These are phyloP conservation scores for Psophocarpus tetragonolobus DNA, from an alignment of 306 rosid species.

Conservation along the genomic window DNA sequence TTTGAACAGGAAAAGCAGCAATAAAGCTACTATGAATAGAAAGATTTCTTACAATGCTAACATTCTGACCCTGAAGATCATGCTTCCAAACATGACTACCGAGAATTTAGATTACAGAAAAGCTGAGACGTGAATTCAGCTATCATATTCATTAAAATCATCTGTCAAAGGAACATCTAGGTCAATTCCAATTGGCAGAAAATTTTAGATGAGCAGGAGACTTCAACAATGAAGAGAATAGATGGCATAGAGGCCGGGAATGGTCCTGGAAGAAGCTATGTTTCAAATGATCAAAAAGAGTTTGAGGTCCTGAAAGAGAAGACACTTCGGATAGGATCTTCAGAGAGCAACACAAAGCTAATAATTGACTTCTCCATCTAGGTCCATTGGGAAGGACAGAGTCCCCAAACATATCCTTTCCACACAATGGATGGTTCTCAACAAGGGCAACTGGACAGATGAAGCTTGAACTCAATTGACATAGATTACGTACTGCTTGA, in stretches of 20 bases:
- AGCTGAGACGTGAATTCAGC: background rate
- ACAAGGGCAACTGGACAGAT: constrained; percentile 52
- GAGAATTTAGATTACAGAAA: background rate
- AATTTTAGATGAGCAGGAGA: constrained; percentile 47
- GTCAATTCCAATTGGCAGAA: constrained; percentile 34
- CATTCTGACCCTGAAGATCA: constrained; percentile 3
- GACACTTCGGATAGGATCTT: constrained; percentile 46
- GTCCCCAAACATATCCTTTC: constrained; percentile 31
- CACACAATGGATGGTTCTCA: constrained; percentile 55
- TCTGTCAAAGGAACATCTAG: constrained; percentile 7
- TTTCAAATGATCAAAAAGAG: constrained; percentile 36
- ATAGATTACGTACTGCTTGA: constrained; percentile 40
- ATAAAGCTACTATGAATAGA: background rate
- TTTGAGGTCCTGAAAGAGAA: constrained; percentile 31
- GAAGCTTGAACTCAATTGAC: constrained; percentile 37
- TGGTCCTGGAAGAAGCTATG: constrained; percentile 28
- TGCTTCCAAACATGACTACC: background rate
- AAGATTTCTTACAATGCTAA: constrained; percentile 1
- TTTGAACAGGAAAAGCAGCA: background rate
- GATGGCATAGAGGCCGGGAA: constrained; percentile 35
- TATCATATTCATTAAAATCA: constrained; percentile 18
- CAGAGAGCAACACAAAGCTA: constrained; percentile 52
- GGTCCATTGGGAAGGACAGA: constrained; percentile 41
- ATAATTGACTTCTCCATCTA: constrained; percentile 52
- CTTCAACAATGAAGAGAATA: constrained; percentile 44